These are phyloP conservation scores for Globisporangium sylvaticum DNA, from an alignment of 352 stramenopile species.

Conservation along the genomic window DNA sequence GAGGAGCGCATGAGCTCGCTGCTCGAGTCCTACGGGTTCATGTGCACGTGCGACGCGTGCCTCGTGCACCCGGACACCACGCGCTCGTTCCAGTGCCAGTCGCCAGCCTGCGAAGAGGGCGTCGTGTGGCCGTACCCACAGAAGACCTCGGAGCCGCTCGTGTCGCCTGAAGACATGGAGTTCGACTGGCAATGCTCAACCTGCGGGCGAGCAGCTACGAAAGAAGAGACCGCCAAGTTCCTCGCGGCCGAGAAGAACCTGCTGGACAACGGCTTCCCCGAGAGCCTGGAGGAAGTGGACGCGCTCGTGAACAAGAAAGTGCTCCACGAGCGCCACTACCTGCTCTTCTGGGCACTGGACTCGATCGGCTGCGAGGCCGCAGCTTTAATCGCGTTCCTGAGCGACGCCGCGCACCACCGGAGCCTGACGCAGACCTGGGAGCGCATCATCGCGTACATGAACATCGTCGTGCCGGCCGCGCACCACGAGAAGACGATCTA, in stretches of 20 bases:
- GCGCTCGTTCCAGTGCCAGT: constrained; percentile 51
- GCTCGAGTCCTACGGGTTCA: constrained; percentile 59
- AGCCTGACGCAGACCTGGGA: constrained; percentile 51
- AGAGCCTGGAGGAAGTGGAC: constrained; percentile 59
- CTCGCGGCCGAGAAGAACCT: constrained; percentile 43
- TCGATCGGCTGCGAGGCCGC: constrained; percentile 60
- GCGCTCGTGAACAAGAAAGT: constrained; percentile 36
- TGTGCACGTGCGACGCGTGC: constrained; percentile 60
- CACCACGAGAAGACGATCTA: constrained; percentile 85
- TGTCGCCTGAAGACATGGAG: constrained; percentile 35
- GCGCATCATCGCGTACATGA: constrained; percentile 66
- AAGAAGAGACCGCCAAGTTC: constrained; percentile 31
- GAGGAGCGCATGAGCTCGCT: constrained; percentile 54
- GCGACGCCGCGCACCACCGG: constrained; percentile 30
- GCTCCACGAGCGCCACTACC: constrained; percentile 63
- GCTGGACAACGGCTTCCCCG: constrained; percentile 56
- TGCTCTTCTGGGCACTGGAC: constrained; percentile 77
- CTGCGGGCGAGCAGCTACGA: constrained; percentile 34
- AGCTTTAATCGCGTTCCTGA: constrained; percentile 28
- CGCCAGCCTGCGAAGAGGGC: constrained; percentile 25
- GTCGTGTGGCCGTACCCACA: constrained; percentile 48
- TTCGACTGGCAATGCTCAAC: constrained; percentile 57
- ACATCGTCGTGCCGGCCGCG: constrained; percentile 56
- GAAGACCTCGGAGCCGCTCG: constrained; percentile 9
- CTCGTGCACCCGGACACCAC: constrained; percentile 43